Base-by-base conservation (phyloP, 2,329 filamentous ascomycete species). In the Fusarium oxysporum region DNA sequence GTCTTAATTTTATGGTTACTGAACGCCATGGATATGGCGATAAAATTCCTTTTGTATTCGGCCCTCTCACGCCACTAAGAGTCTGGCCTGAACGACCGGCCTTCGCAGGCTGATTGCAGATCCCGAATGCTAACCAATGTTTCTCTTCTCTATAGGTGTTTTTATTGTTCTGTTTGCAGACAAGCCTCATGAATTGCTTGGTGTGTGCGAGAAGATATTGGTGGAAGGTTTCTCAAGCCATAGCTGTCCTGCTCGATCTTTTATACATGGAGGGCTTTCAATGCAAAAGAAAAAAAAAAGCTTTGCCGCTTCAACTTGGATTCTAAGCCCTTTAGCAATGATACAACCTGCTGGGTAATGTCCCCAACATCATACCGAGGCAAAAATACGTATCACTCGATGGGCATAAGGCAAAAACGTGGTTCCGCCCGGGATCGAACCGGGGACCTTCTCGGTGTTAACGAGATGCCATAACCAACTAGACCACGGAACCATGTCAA, bases 381-480 rank as follows among this genome's bases (percentile, higher is more conserved):
- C 12, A n/a, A 40, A 56, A 47, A n/a, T 8, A n/a, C 19, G 0
- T 3, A 7, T 17, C 2, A 5, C 9, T n/a, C 3, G 11, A n/a
- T 5, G 3, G 2, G 1, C 2, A 4, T 7, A 2, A 8, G 8
- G 21, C 38, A 45, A 70, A 61, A 61, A 12, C 9, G 37, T 70
- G 66, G 60, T 61, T 70, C 67, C 66, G 60, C 66, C 67, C 53
- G 60, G 66, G 66, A 60, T 70, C 28, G 66, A 70, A 70, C 53
- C 53, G 59, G 67, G 60, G 66, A 70, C 67, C 65, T 70, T 70
- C 66, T 70, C 67, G 65, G 59, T 70, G 59, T 60, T 70, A 70
- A 65, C 67, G 65, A 70, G 65, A 69, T 69, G 66, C 40, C 66
- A 69, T 69, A 69, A 58, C 66, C 65, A 68, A 68, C 66, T 69